Conservation (phyloP, 805 yeast species). For the Teunomyces barrocoloradensis region DNA sequence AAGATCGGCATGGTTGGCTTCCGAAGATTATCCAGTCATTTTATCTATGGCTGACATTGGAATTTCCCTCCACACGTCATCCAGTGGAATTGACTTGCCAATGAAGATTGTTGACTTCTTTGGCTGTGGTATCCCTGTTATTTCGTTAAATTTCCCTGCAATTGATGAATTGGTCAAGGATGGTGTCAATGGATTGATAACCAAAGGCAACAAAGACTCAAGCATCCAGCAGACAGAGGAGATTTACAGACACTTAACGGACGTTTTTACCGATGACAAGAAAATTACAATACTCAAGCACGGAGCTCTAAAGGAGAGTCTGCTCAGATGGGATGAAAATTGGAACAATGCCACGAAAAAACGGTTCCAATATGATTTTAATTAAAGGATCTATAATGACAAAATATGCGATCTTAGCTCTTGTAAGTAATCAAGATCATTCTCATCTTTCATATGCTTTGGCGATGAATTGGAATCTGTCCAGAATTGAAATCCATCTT, state of each 20-base stretch:
- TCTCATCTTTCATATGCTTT: slow-evolving; percentile 30
- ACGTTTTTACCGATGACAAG: slow-evolving; percentile 26
- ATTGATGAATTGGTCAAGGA: slow-evolving; percentile 72
- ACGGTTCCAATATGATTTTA: slow-evolving; percentile 20
- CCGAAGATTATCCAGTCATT: slow-evolving; percentile 76
- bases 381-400: slow-evolving; percentile 13
- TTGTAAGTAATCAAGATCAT: slow-evolving; percentile 23
- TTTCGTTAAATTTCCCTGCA: slow-evolving; percentile 74
- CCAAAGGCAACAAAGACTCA: slow-evolving; percentile 21
- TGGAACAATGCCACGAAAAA: slow-evolving; percentile 56
- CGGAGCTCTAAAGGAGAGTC: slow-evolving; percentile 77
- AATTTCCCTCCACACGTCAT: slow-evolving; percentile 84
- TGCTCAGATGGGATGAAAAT: slow-evolving; percentile 67
- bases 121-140: slow-evolving; percentile 93
- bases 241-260: slow-evolving; percentile 21
- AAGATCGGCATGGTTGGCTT: slow-evolving; percentile 69
- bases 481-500: slow-evolving; percentile 52
- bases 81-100: slow-evolving; percentile 92
- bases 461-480: slow-evolving; percentile 23
- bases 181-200: slow-evolving; percentile 62
- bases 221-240: slow-evolving; percentile 19
- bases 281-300: slow-evolving; percentile 43
- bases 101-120: slow-evolving; percentile 97
- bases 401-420: slow-evolving; percentile 13
- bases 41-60: slow-evolving; percentile 82